Conservation (phyloP, 2,329 filamentous ascomycete species). For the Corynespora cassiicola region DNA sequence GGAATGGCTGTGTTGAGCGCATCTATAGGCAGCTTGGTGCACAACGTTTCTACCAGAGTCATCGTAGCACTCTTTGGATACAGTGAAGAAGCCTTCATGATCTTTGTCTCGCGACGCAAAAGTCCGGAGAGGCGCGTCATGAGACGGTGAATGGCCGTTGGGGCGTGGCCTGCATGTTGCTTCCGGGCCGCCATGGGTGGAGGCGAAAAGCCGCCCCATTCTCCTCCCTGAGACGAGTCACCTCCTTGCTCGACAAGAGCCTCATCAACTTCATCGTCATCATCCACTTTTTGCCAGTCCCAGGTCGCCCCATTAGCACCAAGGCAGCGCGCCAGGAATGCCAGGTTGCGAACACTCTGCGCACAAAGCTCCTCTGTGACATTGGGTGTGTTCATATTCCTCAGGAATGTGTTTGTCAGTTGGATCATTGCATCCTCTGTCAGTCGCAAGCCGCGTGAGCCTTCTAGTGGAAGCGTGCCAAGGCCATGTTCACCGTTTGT, state of each 20-base stretch:
- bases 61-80: constrained; percentile 78
- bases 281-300: constrained; percentile 52
- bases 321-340: constrained; percentile 77
- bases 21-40: constrained; percentile 64
- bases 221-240: constrained; percentile 43
- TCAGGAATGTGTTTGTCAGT: constrained; percentile 63
- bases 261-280: constrained; percentile 48
- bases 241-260: constrained; percentile 55
- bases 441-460: constrained; percentile 75
- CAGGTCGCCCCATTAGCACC: constrained; percentile 63
- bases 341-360: constrained; percentile 79
- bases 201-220: constrained; percentile 34
- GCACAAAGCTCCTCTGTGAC: constrained; percentile 77
- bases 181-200: constrained; percentile 14
- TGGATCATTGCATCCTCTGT: constrained; percentile 68
- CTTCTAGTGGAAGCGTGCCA: constrained; percentile 66
- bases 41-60: constrained; percentile 74
- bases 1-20: constrained; percentile 69
- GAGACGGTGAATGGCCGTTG: constrained; percentile 72
- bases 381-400: constrained; percentile 66
- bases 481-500: constrained; percentile 63
- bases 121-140: constrained; percentile 80
- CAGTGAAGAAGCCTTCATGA: constrained; percentile 66
- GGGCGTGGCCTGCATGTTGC: too few species aligned
- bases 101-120: constrained; percentile 70